Evolutionary conservation across 2,329 filamentous ascomycete species (phyloP).

Genomic region (Amauroascus niger): DNA sequence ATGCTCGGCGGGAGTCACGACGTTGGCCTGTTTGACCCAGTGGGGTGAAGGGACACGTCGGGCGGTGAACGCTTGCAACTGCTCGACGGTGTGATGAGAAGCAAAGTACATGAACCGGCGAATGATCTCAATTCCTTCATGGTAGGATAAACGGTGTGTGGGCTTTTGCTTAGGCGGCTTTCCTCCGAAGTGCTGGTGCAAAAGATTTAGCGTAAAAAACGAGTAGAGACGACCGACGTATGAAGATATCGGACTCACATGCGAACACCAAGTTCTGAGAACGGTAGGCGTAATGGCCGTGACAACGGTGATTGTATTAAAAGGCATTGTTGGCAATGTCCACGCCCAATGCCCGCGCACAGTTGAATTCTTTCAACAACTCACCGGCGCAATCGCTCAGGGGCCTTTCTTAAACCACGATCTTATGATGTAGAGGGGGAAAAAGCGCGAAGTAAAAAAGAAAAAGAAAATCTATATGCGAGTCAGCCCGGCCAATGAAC

Average conservation of each 20-base stretch:
- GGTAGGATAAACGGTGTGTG: slow-evolving; percentile 84
- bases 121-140: slow-evolving; percentile 81
- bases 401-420: not conserved
- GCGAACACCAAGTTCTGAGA: slow-evolving; percentile 73
- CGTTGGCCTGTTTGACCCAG: slow-evolving; percentile 72
- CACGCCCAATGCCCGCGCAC: no score
- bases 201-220: slow-evolving; percentile 5
- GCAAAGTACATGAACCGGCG: slow-evolving; percentile 77
- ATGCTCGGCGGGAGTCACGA: slow-evolving; percentile 55
- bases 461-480: not conserved
- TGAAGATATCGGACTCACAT: slow-evolving; percentile 33
- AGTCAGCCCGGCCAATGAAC: not conserved
- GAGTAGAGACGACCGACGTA: not conserved
- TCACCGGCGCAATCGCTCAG: not conserved
- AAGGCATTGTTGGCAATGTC: slow-evolving; percentile 40
- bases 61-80: slow-evolving; percentile 79
- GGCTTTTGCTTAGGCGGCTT: slow-evolving; percentile 67
- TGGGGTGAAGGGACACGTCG: slow-evolving; percentile 85
- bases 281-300: slow-evolving; percentile 81
- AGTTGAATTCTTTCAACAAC: no score
- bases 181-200: slow-evolving; percentile 65
- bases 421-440: not conserved
- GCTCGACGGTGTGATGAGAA: slow-evolving; percentile 83
- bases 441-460: not conserved
- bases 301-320: slow-evolving; percentile 73